Evolutionary conservation across 139 green algal species (phyloP).

Genomic region (Limnomonas spitsbergensis): DNA sequence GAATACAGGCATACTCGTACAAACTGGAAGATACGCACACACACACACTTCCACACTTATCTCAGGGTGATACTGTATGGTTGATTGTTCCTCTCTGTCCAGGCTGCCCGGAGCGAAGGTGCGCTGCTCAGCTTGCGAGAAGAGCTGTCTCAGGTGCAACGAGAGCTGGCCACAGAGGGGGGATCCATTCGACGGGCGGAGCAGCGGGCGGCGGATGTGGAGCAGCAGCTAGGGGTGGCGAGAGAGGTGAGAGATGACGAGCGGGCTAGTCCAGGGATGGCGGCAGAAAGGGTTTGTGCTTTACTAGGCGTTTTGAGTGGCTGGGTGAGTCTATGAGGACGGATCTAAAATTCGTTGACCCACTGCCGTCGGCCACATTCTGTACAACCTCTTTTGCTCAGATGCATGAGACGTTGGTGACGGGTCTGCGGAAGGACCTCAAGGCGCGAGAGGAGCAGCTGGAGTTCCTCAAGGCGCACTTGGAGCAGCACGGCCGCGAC

Average conservation of each 20-base stretch:
- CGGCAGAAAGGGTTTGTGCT: no score
- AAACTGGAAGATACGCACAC: no score
- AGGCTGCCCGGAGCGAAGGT: background rate
- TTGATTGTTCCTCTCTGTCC: background rate
- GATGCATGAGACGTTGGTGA: background rate
- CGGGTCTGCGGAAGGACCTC: background rate
- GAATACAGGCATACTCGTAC: no score
- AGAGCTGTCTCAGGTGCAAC: background rate
- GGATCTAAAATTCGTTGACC: background rate
- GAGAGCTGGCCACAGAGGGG: background rate
- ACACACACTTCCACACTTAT: no score
- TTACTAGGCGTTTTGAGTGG: no score
- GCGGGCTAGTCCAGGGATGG: no score
- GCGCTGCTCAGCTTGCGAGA: background rate
- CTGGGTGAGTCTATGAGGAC: background rate
- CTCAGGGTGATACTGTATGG: background rate
- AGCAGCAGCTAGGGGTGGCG: background rate
- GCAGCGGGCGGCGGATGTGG: background rate
- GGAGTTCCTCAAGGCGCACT: background rate
- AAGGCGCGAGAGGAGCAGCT: slow-evolving; percentile 5
- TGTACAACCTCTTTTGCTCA: slow-evolving; percentile 1
- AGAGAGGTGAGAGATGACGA: background rate
- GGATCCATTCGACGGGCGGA: background rate
- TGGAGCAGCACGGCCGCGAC: background rate
- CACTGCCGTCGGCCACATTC: background rate